A percentile compares a stretch with the other conserved stretches of the same genome.
Evolutionary conservation across 495 filamentous ascomycete genomes (phyloP).

Genomic region (Friedmanniomyces simplex): DNA sequence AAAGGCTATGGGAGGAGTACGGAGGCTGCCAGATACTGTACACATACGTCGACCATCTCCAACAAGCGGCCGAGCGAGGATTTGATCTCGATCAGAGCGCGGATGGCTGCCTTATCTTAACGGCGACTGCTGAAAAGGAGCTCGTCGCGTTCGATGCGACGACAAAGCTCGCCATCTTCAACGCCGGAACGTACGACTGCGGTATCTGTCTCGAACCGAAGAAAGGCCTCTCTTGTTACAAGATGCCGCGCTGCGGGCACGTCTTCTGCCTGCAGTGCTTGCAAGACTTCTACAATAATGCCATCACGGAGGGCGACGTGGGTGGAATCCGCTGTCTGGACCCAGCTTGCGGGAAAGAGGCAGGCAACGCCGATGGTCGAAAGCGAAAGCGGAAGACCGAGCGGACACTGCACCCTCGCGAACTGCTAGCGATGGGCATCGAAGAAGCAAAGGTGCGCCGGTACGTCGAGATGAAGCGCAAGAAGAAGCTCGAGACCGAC

Average conservation of each 20-base stretch:
- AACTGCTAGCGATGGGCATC: slow-evolving; percentile 78
- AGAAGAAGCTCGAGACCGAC: slow-evolving; percentile 81
- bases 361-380: slow-evolving; percentile 9
- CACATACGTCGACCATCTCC: slow-evolving; percentile 76
- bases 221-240: slow-evolving; percentile 73
- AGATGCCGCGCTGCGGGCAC: slow-evolving; percentile 67
- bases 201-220: slow-evolving; percentile 85
- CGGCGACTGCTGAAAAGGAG: slow-evolving; percentile 52
- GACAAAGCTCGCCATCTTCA: slow-evolving; percentile 61
- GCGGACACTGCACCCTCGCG: slow-evolving; percentile 66
- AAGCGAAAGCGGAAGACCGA: slow-evolving; percentile 41
- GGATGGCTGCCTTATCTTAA: slow-evolving; percentile 42
- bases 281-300: slow-evolving; percentile 77
- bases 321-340: slow-evolving; percentile 64
- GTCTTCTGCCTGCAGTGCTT: slow-evolving; percentile 83
- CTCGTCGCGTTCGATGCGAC: slow-evolving; percentile 72
- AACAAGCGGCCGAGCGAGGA: slow-evolving; percentile 63
- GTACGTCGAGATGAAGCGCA: slow-evolving; percentile 82
- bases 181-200: slow-evolving; percentile 79
- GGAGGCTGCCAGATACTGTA: slow-evolving; percentile 69
- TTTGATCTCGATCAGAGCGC: slow-evolving; percentile 57
- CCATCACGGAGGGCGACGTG: slow-evolving; percentile 78
- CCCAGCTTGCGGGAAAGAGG: slow-evolving; percentile 61
- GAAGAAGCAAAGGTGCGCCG: slow-evolving; percentile 64
- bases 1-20: slow-evolving; percentile 69